Conservation (phyloP, 441 rosid species). For the Arabidopsis hybrid region DNA sequence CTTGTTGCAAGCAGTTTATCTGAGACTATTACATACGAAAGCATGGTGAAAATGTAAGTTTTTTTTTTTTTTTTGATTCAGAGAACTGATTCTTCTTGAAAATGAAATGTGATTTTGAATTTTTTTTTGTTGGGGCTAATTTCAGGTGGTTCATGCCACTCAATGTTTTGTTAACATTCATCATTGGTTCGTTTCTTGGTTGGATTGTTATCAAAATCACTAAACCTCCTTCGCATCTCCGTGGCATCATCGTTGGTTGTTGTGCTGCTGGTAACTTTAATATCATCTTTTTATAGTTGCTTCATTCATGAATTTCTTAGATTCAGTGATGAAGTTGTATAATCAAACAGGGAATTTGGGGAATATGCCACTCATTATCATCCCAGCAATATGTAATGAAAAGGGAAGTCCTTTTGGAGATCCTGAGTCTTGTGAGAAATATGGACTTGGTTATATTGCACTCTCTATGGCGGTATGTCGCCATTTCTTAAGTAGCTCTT, state of each 20-base stretch:
- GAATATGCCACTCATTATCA: slow-evolving; percentile 75
- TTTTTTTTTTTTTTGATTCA: not conserved
- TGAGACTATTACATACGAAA: slow-evolving; percentile 56
- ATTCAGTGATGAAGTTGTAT: slow-evolving; percentile 7
- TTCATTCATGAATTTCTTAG: not conserved
- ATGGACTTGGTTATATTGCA: slow-evolving; percentile 75
- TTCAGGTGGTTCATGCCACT: slow-evolving; percentile 95
- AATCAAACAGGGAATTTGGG: slow-evolving; percentile 72
- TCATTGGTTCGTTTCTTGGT: slow-evolving; percentile 75
- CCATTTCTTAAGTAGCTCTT: not conserved
- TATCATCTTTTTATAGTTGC: not conserved
- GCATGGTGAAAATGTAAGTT: slow-evolving; percentile 49
- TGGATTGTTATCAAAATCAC: slow-evolving; percentile 73
- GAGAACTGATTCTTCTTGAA: not conserved
- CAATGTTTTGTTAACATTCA: slow-evolving; percentile 72
- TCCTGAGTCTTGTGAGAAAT: slow-evolving; percentile 59
- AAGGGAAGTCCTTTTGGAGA: slow-evolving; percentile 83
- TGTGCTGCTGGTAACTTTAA: slow-evolving; percentile 75
- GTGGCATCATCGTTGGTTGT: slow-evolving; percentile 79
- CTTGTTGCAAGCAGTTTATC: slow-evolving; percentile 59
- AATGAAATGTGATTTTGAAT: not conserved
- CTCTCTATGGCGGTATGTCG: slow-evolving; percentile 85
- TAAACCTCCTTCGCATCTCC: slow-evolving; percentile 66
- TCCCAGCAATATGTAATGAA: slow-evolving; percentile 87
- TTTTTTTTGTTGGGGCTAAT: not conserved